phyloP scores from a whole-genome alignment of 2,329 filamentous ascomycete genomes.

The Escovopsis sp. region DNA sequence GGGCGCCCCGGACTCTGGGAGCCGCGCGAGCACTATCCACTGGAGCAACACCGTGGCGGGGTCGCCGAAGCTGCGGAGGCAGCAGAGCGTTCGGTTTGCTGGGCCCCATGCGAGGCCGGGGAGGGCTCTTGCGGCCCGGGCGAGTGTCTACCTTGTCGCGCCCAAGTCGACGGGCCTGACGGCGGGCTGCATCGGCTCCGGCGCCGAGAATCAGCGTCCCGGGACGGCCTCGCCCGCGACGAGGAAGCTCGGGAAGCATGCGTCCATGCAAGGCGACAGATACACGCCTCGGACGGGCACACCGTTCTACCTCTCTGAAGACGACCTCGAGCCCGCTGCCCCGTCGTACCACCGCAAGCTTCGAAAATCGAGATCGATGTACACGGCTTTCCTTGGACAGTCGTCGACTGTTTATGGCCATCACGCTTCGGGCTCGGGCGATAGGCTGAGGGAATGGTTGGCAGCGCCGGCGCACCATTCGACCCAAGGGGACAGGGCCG shows the following conservation, averaged over 20 bases:
- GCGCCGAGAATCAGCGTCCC: neutral
- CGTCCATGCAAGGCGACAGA: neutral
- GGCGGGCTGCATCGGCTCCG: neutral
- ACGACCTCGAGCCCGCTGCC: conserved; percentile 31
- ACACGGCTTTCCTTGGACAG: conserved; percentile 18
- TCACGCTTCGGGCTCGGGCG: conserved; percentile 1
- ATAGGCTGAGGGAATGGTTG: conserved; percentile 4
- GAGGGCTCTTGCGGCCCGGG: conserved; percentile 16
- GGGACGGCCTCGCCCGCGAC: neutral
- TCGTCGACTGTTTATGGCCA: conserved; percentile 6
- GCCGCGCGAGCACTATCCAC: conserved; percentile 7
- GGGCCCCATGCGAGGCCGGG: conserved; percentile 17
- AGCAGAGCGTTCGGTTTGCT: conserved; percentile 43
- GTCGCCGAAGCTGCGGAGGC: conserved; percentile 20
- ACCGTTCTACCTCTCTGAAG: conserved; percentile 32
- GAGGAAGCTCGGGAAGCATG: neutral
- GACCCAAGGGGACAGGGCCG: conserved; percentile 16
- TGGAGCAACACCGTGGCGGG: conserved; percentile 8
- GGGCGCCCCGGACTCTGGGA: conserved; percentile 7
- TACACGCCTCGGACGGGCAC: conserved; percentile 17
- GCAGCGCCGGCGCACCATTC: conserved; percentile 4
- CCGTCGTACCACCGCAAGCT: conserved; percentile 32
- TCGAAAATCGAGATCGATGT: conserved; percentile 42
- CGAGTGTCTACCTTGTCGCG: conserved; percentile 12
- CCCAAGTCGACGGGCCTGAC: neutral